phyloP scores from a whole-genome alignment of 805 yeast species.

The Lachancea meyersii region DNA sequence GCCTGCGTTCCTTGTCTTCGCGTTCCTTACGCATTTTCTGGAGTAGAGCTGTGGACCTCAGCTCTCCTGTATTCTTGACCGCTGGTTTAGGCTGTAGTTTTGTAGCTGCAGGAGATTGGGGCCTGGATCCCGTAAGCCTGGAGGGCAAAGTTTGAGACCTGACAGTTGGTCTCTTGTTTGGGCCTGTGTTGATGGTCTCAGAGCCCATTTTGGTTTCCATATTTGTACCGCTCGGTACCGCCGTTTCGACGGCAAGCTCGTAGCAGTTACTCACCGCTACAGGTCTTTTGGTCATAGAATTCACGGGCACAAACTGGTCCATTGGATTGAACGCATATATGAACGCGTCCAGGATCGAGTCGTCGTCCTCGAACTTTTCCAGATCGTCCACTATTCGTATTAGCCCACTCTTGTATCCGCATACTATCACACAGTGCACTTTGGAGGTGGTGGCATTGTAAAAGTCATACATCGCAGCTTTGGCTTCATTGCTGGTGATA shows the following conservation, averaged over 20 bases:
- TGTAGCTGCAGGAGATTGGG: not conserved
- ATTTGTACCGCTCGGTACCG: constrained; percentile 3
- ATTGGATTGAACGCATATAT: constrained; percentile 32
- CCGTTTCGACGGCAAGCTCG: constrained; percentile 3
- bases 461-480: constrained; percentile 26
- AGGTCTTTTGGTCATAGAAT: constrained; percentile 2
- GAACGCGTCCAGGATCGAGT: constrained; percentile 25
- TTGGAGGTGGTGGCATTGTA: constrained; percentile 23
- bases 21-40: constrained; percentile 30
- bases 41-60: constrained; percentile 29
- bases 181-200: not conserved
- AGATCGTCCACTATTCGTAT: constrained; percentile 23
- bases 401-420: constrained; percentile 17
- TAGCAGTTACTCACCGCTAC: constrained; percentile 6
- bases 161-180: constrained; percentile 4
- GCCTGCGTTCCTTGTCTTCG: constrained; percentile 26
- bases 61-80: constrained; percentile 15
- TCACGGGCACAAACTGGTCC: constrained; percentile 13
- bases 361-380: constrained; percentile 12
- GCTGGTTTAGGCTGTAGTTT: too few relatives aligned
- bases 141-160: constrained; percentile 7
- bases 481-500: constrained; percentile 25
- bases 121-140: not conserved
- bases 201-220: constrained; percentile 1
- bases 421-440: constrained; percentile 26